phyloP scores from a whole-genome alignment of 345 rosid genomes.

The Bruguiera sexangula region DNA sequence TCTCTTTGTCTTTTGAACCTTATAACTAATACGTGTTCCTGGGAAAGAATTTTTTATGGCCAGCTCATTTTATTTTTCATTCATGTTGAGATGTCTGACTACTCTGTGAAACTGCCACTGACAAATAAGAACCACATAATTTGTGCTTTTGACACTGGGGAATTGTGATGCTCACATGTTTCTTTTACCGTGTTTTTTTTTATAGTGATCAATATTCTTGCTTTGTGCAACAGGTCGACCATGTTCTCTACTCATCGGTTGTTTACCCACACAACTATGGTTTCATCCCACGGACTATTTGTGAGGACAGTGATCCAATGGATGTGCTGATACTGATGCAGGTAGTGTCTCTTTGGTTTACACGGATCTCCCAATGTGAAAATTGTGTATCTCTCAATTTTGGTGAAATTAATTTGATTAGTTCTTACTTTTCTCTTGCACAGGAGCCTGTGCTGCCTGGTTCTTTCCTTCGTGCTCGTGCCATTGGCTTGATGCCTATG shows the following conservation, averaged over 20 bases:
- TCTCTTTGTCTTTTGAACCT: not conserved
- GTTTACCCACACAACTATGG: constrained; percentile 99
- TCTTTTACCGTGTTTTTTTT: not conserved
- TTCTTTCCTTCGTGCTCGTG: constrained; percentile 93
- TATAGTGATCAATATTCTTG: constrained; percentile 1
- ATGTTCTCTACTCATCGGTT: constrained; percentile 91
- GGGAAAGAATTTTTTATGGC: not conserved
- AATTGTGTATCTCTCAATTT: constrained; percentile 3
- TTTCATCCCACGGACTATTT: constrained; percentile 89
- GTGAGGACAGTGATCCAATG: constrained; percentile 98
- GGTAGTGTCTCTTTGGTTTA: constrained; percentile 40
- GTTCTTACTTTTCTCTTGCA: constrained; percentile 11
- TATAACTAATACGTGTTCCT: not conserved
- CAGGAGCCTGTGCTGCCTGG: constrained; percentile 96
- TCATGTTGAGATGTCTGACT: too few relatives aligned
- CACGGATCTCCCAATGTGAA: not conserved
- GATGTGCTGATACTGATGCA: constrained; percentile 97
- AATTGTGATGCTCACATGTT: not conserved
- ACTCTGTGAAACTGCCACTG: too few relatives aligned
- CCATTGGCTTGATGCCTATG: constrained; percentile 99
- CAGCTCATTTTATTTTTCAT: not conserved
- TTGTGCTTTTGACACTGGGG: too few relatives aligned
- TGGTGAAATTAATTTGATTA: constrained; percentile 1
- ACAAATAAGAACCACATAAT: too few relatives aligned
- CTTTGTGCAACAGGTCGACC: constrained; percentile 64